Evolutionary conservation across 1,284 basidiomycete species (phyloP).

Genomic region (Puccinia hordei): DNA sequence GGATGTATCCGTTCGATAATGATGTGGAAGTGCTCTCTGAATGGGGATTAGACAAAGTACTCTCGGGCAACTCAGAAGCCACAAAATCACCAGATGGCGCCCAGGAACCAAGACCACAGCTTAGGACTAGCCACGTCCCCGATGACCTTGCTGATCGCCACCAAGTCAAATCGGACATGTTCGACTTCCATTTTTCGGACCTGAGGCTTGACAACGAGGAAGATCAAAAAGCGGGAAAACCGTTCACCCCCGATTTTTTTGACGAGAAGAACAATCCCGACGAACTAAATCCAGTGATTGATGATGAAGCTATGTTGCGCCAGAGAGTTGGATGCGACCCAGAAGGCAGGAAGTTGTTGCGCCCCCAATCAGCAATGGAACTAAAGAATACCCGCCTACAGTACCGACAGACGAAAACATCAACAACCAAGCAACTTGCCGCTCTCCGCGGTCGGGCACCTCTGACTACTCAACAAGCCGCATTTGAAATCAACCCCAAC

Average conservation of each 20-base stretch:
- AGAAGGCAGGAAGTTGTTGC: slow-evolving; percentile 31
- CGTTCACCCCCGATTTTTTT: slow-evolving; percentile 14
- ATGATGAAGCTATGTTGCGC: slow-evolving; percentile 42
- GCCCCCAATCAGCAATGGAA: slow-evolving; percentile 47
- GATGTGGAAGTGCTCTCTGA: slow-evolving; percentile 31
- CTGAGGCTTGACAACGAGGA: slow-evolving; percentile 20
- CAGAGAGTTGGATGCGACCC: slow-evolving; percentile 40
- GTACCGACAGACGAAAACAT: slow-evolving; percentile 9
- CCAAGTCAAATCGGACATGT: slow-evolving; percentile 46
- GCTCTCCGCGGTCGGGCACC: slow-evolving; percentile 1
- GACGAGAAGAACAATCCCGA: not conserved
- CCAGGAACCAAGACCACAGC: not conserved
- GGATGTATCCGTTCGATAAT: not conserved
- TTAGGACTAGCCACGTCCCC: not conserved
- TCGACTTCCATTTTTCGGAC: slow-evolving; percentile 47
- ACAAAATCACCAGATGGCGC: not conserved
- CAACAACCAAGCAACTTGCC: slow-evolving; percentile 22
- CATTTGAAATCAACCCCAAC: not conserved
- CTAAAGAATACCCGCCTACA: slow-evolving; percentile 5
- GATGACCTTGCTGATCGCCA: slow-evolving; percentile 1
- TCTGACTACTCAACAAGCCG: not conserved
- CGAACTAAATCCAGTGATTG: slow-evolving; percentile 5
- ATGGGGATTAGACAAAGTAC: slow-evolving; percentile 46
- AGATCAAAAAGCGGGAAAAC: not conserved
- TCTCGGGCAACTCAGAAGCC: slow-evolving; percentile 19